Evolutionary conservation across 2,329 filamentous ascomycete genomes (phyloP).

Genomic region (Stachybotrys elegans): DNA sequence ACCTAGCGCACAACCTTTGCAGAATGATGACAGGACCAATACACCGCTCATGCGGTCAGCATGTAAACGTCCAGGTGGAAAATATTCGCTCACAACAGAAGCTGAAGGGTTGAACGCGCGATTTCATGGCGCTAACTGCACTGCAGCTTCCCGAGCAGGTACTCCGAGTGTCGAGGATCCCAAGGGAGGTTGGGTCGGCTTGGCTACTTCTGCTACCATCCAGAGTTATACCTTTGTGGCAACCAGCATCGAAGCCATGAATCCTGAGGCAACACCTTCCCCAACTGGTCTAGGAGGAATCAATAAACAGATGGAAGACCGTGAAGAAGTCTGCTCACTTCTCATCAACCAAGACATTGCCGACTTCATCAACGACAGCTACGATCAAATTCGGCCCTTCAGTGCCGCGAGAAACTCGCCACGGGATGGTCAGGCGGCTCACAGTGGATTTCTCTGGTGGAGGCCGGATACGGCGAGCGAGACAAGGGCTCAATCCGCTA

Average conservation of each 20-base stretch:
- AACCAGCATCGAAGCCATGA: background rate
- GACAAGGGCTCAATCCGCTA: background rate
- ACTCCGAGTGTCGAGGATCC: no score
- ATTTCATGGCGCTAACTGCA: background rate
- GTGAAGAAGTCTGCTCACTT: background rate
- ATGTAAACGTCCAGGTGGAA: background rate
- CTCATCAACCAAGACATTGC: background rate
- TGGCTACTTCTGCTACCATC: no score
- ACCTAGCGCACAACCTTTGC: background rate
- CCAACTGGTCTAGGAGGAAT: background rate
- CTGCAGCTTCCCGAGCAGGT: background rate
- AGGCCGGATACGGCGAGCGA: background rate
- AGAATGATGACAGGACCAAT: background rate
- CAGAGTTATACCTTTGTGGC: no score
- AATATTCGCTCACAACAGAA: background rate
- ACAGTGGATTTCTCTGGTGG: constrained; percentile 1
- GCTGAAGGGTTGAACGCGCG: background rate
- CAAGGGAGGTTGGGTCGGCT: no score
- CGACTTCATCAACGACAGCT: constrained; percentile 1
- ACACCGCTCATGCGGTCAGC: background rate
- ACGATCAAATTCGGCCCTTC: background rate
- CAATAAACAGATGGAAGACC: background rate
- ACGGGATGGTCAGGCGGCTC: background rate
- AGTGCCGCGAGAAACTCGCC: background rate
- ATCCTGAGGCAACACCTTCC: background rate